These are phyloP conservation scores for Metarhizium brunneum DNA, from an alignment of 2,329 filamentous ascomycete species.

Conservation along the genomic window DNA sequence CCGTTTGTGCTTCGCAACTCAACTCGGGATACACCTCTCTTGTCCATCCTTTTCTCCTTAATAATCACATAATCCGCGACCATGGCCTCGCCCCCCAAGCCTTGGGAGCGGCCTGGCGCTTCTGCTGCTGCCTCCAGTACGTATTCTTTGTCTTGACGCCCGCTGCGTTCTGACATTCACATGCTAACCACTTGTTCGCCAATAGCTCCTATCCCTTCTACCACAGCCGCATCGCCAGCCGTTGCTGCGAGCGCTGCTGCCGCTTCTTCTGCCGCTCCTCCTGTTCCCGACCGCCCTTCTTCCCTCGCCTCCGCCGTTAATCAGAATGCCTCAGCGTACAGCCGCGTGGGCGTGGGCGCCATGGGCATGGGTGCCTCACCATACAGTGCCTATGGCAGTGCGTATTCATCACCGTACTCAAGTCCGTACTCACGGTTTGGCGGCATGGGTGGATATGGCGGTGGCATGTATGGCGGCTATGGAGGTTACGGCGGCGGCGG, in stretches of 20 bases:
- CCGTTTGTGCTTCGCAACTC: not conserved
- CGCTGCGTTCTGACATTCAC: slow-evolving; percentile 8
- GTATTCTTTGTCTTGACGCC: slow-evolving; percentile 10
- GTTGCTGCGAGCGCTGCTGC: slow-evolving; percentile 28
- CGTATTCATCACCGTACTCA: slow-evolving; percentile 30
- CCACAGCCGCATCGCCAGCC: slow-evolving; percentile 17
- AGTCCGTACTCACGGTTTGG: slow-evolving; percentile 39
- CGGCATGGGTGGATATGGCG: slow-evolving; percentile 32
- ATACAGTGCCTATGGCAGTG: slow-evolving; percentile 32
- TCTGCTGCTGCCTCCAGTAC: slow-evolving; percentile 38
- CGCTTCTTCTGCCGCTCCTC: slow-evolving; percentile 45
- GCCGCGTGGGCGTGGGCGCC: slow-evolving; percentile 34
- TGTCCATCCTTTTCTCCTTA: not conserved
- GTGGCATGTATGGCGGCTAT: slow-evolving; percentile 36
- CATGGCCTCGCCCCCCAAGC: slow-evolving; percentile 85
- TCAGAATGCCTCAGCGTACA: slow-evolving; percentile 80
- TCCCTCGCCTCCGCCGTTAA: slow-evolving; percentile 73
- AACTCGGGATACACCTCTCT: not conserved
- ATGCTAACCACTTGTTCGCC: slow-evolving; percentile 14
- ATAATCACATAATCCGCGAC: slow-evolving; percentile 1
- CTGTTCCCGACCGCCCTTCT: slow-evolving; percentile 72
- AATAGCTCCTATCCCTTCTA: slow-evolving; percentile 22
- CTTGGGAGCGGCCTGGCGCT: slow-evolving; percentile 80
- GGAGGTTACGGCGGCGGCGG: slow-evolving; percentile 32
- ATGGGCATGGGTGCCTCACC: slow-evolving; percentile 39